phyloP scores from a whole-genome alignment of 164 flowering plant genomes.

The Sextonia rubra region DNA sequence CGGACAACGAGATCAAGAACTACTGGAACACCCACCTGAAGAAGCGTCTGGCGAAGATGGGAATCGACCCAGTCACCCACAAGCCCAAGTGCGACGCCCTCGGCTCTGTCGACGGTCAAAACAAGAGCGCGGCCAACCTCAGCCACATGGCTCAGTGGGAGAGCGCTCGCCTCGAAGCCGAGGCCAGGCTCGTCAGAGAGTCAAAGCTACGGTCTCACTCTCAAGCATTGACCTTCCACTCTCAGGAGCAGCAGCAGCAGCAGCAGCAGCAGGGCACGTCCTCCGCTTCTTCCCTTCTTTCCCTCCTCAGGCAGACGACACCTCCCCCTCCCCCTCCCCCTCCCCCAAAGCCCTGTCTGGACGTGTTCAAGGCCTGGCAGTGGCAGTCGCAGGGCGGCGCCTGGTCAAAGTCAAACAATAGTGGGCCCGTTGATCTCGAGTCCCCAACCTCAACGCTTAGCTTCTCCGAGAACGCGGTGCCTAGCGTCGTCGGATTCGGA shows the following conservation, averaged over 20 bases:
- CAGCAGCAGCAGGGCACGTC: not conserved
- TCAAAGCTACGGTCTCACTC: slow-evolving; percentile 54
- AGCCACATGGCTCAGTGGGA: slow-evolving; percentile 99
- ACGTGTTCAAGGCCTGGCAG: slow-evolving; percentile 46
- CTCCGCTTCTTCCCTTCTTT: not conserved
- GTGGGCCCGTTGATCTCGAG: slow-evolving; percentile 25
- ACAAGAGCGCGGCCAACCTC: slow-evolving; percentile 60
- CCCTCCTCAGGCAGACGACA: not conserved
- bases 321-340: not conserved
- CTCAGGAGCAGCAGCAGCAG: not conserved
- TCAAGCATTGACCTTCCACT: slow-evolving; percentile 13
- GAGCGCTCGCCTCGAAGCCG: slow-evolving; percentile 92
- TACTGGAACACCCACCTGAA: slow-evolving; percentile 95
- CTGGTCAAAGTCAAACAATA: slow-evolving; percentile 21
- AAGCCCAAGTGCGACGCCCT: slow-evolving; percentile 70
- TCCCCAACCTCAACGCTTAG: slow-evolving; percentile 77
- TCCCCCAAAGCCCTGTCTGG: slow-evolving; percentile 36
- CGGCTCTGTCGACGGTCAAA: slow-evolving; percentile 34
- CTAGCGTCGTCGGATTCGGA: not conserved
- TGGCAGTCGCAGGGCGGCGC: slow-evolving; percentile 6
- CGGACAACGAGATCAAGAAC: slow-evolving; percentile 57
- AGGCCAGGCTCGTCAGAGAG: slow-evolving; percentile 70
- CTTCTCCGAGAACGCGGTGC: slow-evolving; percentile 28
- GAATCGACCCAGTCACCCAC: slow-evolving; percentile 93
- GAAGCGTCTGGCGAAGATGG: slow-evolving; percentile 80